Conservation (phyloP, 176 grass and related monocot species). For the Metroxylon sagu region DNA sequence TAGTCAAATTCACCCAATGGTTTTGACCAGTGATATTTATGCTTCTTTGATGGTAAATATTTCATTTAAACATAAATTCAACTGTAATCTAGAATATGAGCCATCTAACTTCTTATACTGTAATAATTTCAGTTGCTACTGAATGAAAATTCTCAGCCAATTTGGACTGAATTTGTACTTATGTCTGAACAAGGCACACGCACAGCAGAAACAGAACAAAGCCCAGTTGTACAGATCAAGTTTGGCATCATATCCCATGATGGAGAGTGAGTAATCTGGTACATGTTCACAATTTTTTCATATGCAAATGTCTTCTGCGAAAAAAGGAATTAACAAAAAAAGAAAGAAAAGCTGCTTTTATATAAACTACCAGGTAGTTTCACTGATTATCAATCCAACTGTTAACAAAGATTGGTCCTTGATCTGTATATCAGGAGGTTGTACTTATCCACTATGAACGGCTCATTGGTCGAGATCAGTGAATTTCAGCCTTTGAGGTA, state of each 20-base stretch:
- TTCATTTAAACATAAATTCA: no score
- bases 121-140: conserved; percentile 72
- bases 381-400: background rate
- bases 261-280: conserved; percentile 47
- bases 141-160: conserved; percentile 87
- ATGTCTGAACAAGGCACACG: conserved; percentile 27
- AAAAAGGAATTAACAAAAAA: no score
- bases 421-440: conserved; percentile 51
- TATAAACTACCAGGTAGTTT: no score
- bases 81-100: background rate
- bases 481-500: conserved; percentile 89
- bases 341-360: no score
- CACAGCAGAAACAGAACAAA: conserved; percentile 34
- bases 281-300: conserved; percentile 1
- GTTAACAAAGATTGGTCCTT: conserved; percentile 25
- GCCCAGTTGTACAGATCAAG: conserved; percentile 38
- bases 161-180: conserved; percentile 79
- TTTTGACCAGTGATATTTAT: no score
- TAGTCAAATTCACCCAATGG: no score
- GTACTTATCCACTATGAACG: conserved; percentile 55
- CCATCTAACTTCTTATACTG: conserved; percentile 9
- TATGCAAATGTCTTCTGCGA: no score
- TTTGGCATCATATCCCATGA: conserved; percentile 52
- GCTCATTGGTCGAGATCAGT: conserved; percentile 70
- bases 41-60: no score